Evolutionary conservation across 306 rosid genomes (phyloP), one percentile per base, ranked within the genome.

Genomic region (Vicia sativa): DNA sequence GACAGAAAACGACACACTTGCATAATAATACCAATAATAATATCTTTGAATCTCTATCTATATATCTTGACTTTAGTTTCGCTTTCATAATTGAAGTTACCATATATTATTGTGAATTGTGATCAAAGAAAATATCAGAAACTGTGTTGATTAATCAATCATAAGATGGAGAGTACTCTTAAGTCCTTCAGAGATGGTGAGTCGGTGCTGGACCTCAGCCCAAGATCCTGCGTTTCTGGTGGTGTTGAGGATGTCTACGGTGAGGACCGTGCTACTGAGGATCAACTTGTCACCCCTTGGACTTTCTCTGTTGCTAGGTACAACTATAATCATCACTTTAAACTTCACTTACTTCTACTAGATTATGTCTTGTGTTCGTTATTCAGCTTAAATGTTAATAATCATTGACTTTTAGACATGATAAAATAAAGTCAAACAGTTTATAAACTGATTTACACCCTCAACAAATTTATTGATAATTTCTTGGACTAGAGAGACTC

Each of bases 241-340:
- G 98, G 96, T 31, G 97, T 88, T 63, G 96, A 67, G 85, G 99
- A 93, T 7, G 28, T 88, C 54, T 86, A 90, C 80, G 97, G 99
- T 0, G 97, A 93, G 74, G 97, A 93, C 73, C 70, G 84, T 13
- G 99, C 99, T 78, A 86, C 97, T 5, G 96, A 86, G 82, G 92
- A 85, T 11, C 90, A 80, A 65, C 96, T 93, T 18, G 83, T 90
- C 77, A 93, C 96, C 68, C 99, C 99, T 3, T 86, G 97, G 99
- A 85, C 88, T 77, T 71, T 46, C 86, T 93, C 99, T 0, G 99
- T 93, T 48, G 96, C 99, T 61, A 93, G 99, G 99, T 88, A 58
- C 15, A 15, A 18, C 46, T 14, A 14, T 58, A 7, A 10, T 31
- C 38, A 11, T 55, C 11, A 14, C 16, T 21, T 0, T 28, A 1